phyloP scores from a whole-genome alignment of 192 early-diverging fungal genomes.

The Coemansia furcata region DNA sequence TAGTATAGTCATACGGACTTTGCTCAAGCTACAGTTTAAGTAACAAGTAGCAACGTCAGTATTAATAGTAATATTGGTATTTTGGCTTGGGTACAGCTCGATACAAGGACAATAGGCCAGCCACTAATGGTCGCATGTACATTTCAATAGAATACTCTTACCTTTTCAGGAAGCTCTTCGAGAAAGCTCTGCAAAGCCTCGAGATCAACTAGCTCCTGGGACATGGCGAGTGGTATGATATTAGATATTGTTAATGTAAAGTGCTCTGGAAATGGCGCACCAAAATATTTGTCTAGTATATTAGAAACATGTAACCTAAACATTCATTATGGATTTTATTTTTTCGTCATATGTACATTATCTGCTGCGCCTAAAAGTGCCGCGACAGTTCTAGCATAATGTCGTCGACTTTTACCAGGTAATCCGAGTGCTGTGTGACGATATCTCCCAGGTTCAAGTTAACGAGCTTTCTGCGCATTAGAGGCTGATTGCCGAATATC shows the following conservation, averaged over 20 bases:
- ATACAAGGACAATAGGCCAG: neutral
- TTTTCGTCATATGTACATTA: neutral
- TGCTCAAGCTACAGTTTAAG: constrained; percentile 22
- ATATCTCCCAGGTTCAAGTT: constrained; percentile 26
- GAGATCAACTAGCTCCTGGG: constrained; percentile 16
- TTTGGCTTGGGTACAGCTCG: neutral
- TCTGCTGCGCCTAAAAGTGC: constrained; percentile 3
- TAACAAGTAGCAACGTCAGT: neutral
- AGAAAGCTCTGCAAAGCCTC: constrained; percentile 25
- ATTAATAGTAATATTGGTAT: neutral
- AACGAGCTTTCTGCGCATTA: constrained; percentile 25
- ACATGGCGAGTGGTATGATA: neutral
- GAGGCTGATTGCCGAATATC: constrained; percentile 31
- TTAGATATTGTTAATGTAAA: neutral
- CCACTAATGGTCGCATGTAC: neutral
- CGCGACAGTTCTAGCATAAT: constrained; percentile 42
- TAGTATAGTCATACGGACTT: constrained; percentile 35
- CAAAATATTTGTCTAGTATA: neutral
- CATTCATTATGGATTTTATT: neutral
- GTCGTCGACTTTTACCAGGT: constrained; percentile 28
- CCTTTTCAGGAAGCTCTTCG: constrained; percentile 27
- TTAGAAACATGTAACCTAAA: neutral
- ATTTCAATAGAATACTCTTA: neutral
- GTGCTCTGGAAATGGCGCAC: neutral
- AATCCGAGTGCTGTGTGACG: constrained; percentile 39